phyloP scores from a whole-genome alignment of 2,329 filamentous ascomycete genomes.

The Scedosporium minutisporum region DNA sequence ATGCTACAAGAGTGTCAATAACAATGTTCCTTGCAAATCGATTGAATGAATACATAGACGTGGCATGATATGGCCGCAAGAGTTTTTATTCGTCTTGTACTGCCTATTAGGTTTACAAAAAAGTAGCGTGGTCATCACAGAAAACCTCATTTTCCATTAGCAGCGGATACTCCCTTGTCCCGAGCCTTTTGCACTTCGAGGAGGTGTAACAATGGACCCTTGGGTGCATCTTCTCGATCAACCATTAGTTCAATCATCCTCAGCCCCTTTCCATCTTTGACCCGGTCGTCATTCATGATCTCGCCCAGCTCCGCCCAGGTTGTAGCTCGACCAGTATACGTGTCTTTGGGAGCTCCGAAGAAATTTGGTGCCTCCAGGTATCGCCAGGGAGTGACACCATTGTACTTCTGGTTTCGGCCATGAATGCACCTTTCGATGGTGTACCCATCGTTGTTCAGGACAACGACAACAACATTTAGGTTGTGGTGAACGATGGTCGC shows the following conservation, averaged over 20 bases:
- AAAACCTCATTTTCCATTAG: too few species aligned
- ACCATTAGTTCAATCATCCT: conserved; percentile 23
- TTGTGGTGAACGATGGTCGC: conserved; percentile 72
- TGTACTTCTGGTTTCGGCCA: conserved; percentile 69
- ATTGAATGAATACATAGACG: too few species aligned
- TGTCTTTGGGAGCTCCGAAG: conserved; percentile 48
- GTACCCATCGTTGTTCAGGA: conserved; percentile 81
- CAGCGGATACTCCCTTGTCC: background rate
- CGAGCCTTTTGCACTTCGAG: conserved; percentile 11
- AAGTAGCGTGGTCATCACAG: too few species aligned
- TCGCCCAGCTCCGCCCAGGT: conserved; percentile 35
- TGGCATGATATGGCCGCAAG: too few species aligned
- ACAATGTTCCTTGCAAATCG: too few species aligned
- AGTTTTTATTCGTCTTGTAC: too few species aligned
- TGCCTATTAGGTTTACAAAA: too few species aligned
- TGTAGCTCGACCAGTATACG: conserved; percentile 26
- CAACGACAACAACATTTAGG: conserved; percentile 70
- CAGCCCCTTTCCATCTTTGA: conserved; percentile 15
- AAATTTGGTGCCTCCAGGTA: conserved; percentile 57
- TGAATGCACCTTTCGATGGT: conserved; percentile 87
- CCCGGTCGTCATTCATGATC: conserved; percentile 16
- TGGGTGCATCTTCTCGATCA: conserved; percentile 21
- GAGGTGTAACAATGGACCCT: conserved; percentile 12
- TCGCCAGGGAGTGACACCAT: conserved; percentile 70
- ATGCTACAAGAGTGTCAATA: too few species aligned